phyloP scores from a whole-genome alignment of 2,329 filamentous ascomycete genomes.

The Celoporthe dispersa region DNA sequence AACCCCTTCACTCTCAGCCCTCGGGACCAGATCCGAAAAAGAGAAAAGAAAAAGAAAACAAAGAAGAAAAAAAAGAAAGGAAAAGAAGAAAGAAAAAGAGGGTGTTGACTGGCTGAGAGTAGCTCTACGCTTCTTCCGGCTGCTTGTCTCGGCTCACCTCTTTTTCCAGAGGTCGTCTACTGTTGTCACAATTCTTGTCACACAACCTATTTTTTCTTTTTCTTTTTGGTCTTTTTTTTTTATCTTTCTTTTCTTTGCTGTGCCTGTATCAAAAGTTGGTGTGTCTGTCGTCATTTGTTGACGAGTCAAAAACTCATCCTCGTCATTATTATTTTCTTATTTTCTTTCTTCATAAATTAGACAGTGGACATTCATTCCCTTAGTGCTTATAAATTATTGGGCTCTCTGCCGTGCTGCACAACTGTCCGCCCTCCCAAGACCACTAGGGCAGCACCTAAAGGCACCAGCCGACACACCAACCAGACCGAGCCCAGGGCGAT shows the following conservation, averaged over 20 bases:
- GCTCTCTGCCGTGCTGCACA: too few relatives aligned
- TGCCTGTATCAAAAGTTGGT: background rate
- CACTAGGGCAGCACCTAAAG: background rate
- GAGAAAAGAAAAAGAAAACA: too few relatives aligned
- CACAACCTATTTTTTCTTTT: too few relatives aligned
- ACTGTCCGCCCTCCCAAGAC: background rate
- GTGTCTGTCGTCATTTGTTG: background rate
- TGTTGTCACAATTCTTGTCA: too few relatives aligned
- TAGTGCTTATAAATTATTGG: background rate
- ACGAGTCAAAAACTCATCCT: background rate
- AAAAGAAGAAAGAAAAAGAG: too few relatives aligned
- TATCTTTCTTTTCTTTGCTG: background rate
- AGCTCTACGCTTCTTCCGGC: background rate
- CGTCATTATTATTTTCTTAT: background rate
- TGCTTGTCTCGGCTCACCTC: background rate
- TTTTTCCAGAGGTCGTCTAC: too few relatives aligned
- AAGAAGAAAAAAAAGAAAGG: too few relatives aligned
- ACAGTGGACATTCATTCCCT: background rate
- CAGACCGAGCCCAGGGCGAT: background rate
- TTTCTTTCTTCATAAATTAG: background rate
- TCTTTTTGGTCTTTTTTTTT: background rate
- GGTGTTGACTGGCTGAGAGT: too few relatives aligned
- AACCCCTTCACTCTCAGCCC: background rate
- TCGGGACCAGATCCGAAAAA: background rate
- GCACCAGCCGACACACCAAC: background rate